Base-by-base conservation (phyloP, 2,329 filamentous ascomycete species). In the Mariannaea sp. region DNA sequence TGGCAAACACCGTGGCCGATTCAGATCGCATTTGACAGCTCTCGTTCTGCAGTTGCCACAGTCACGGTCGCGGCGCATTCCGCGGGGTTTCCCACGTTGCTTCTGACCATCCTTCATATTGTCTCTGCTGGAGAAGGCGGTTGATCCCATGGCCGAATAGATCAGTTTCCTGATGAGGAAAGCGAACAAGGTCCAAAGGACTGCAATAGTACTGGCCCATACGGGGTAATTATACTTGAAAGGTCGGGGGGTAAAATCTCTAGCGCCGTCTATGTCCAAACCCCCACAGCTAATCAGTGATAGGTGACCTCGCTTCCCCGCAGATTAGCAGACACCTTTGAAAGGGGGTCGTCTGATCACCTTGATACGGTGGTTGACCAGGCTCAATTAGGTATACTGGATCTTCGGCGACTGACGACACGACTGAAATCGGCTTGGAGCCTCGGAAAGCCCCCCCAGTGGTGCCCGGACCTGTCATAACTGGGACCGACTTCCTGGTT, bases 31-130 rank as follows among this genome's bases (percentile, higher is more conserved):
- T 27, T 68, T 68, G 35, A 67, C 54, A 8, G 56, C 58, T 3
- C 66, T 48, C 12, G 45, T 35, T 47, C 65, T 68, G 49, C 66
- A 68, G 42, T 47, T 60, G 19, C 56, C 54, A 46, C 66, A 68
- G 39, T 68, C 66, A 51, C 66, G 60, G 52, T 68, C 65, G 49
- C 65, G 62, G 46, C 65, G 65, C 32, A 67, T 58, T 2, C 65
- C 65, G 16, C 65, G 65, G 41, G 65, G 65, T 19, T 68, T 68
- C 10, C 65, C 65, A 9, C 59, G 52, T 51, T 54, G 48, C 26
- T 46, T 49, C 9, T 29, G 26, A 12, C 7, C 13, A 10, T n/a
- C 9, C 5, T 13, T 32, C 10, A 32, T n/a, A 30, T n/a, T n/a
- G 33, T 9, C 33, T 7, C 12, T 9, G 17, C 33, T 9, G 19